Base-by-base conservation (phyloP, 345 rosid species). In the Bretschneidera sinensis region DNA sequence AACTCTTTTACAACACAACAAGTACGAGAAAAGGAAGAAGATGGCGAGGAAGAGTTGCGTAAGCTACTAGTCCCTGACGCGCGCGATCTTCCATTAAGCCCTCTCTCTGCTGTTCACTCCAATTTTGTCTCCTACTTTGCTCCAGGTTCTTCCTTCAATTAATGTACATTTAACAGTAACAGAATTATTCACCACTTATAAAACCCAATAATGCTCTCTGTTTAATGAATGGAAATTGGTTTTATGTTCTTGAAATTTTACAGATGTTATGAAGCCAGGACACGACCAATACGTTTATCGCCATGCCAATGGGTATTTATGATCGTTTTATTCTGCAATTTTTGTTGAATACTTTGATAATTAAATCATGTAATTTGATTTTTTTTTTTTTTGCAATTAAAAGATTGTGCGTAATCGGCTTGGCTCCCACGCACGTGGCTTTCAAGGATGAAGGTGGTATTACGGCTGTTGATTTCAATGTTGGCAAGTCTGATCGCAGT, bases 401-500 rank as follows among this genome's bases (percentile, higher is more conserved):
- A 66, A 88, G 97, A 50, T 71, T 91, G 81, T 86, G 97, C 66
- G 91, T 94, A 47, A 75, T 91, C 51, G 97, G 99, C 14, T 70
- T 91, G 78, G 99, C 97, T 70, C 72, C 87, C 8, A 76, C 85
- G 5, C 97, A 83, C 62, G 67, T 76, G 43, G 99, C 92, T 20
- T 83, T 95, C 67, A 82, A 82, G 75, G 97, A 91, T 61, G 76
- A 79, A 71, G 91, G 89, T 61, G 97, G 95, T 7, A 79, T 95
- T 66, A 74, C 70, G 4, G 75, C 77, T 21, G 83, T 95, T 43
- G 99, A 95, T 81, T 88, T 91, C 63, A 91, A 95, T 75, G 97
- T 90, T 5, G 96, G 99, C 24, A 95, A 88, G 82, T 88, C 95
- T 62, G 95, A 95, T 71, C 91, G 99, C n/a, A 86, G 95, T 72